Conservation (phyloP, 345 rosid species). For the Acer yangbiense region DNA sequence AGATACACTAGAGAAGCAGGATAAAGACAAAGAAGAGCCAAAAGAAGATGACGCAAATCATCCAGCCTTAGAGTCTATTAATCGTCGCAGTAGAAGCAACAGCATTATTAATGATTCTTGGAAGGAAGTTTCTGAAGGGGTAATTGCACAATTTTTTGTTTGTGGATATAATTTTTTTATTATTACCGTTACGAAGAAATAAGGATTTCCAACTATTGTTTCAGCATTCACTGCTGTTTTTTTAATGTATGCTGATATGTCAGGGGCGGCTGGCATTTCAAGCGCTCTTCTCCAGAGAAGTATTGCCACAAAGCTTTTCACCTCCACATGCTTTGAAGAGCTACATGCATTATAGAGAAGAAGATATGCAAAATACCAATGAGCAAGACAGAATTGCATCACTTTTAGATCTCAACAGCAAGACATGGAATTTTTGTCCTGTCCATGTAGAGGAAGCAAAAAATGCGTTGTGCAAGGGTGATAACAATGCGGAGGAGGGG, state of each 20-base stretch:
- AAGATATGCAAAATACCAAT: conserved; percentile 33
- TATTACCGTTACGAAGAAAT: background rate
- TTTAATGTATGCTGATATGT: conserved; percentile 8
- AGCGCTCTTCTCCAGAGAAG: conserved; percentile 85
- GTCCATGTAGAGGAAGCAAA: conserved; percentile 45
- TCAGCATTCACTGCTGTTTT: conserved; percentile 2
- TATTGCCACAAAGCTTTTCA: conserved; percentile 89
- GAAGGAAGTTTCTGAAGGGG: conserved; percentile 94
- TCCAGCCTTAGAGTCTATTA: conserved; percentile 42
- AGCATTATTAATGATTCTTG: conserved; percentile 61
- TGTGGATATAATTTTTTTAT: background rate
- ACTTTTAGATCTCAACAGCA: conserved; percentile 52
- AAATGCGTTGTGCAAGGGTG: conserved; percentile 13
- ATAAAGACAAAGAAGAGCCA: conserved; percentile 47
- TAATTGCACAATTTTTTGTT: conserved; percentile 20
- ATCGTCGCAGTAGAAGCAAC: conserved; percentile 65
- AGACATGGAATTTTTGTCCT: conserved; percentile 24
- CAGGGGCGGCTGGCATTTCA: conserved; percentile 94
- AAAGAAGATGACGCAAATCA: conserved; percentile 58
- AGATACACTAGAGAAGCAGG: conserved; percentile 61
- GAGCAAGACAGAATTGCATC: conserved; percentile 39
- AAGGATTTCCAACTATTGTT: conserved; percentile 1
- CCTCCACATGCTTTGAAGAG: conserved; percentile 48
- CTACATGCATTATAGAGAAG: conserved; percentile 28
- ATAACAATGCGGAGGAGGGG: conserved; percentile 40